Evolutionary conservation across 192 early-diverging fungal genomes (phyloP).

Genomic region (Coemansia sp.): DNA sequence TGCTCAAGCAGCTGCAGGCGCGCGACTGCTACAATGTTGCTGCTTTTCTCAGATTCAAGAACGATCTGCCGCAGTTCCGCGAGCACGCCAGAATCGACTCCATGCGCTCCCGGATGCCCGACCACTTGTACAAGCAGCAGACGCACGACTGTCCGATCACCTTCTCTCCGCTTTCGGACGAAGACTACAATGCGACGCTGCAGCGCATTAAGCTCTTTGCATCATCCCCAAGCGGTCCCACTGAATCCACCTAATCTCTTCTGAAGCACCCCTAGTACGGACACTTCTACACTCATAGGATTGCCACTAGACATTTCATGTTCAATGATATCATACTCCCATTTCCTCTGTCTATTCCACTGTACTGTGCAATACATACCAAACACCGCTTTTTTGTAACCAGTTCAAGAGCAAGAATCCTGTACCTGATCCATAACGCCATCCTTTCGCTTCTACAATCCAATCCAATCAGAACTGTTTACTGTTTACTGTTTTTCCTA

Average conservation of each 20-base stretch:
- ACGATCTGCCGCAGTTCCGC: slow-evolving; percentile 43
- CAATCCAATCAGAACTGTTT: too few relatives aligned
- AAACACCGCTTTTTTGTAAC: too few relatives aligned
- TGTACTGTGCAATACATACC: too few relatives aligned
- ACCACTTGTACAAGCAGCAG: slow-evolving; percentile 33
- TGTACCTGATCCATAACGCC: too few relatives aligned
- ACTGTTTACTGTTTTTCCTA: too few relatives aligned
- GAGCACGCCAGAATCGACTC: slow-evolving; percentile 42
- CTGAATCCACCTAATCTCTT: neutral
- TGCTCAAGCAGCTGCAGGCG: slow-evolving; percentile 59
- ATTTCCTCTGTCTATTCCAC: too few relatives aligned
- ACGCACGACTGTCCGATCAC: slow-evolving; percentile 52
- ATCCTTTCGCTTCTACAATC: too few relatives aligned
- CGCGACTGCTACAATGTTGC: slow-evolving; percentile 50
- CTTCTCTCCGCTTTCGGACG: slow-evolving; percentile 45
- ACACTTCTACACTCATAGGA: neutral
- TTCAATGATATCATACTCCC: too few relatives aligned
- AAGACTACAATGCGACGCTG: slow-evolving; percentile 35
- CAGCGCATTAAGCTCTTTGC: slow-evolving; percentile 27
- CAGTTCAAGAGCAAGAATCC: too few relatives aligned
- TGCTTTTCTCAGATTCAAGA: slow-evolving; percentile 50
- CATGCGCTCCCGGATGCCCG: slow-evolving; percentile 39
- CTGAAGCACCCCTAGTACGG: neutral
- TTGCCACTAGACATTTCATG: too few relatives aligned
- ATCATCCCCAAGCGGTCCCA: neutral